Evolutionary conservation across 2,329 filamentous ascomycete genomes (phyloP).

Genomic region (Chrysoporthe cubensis): DNA sequence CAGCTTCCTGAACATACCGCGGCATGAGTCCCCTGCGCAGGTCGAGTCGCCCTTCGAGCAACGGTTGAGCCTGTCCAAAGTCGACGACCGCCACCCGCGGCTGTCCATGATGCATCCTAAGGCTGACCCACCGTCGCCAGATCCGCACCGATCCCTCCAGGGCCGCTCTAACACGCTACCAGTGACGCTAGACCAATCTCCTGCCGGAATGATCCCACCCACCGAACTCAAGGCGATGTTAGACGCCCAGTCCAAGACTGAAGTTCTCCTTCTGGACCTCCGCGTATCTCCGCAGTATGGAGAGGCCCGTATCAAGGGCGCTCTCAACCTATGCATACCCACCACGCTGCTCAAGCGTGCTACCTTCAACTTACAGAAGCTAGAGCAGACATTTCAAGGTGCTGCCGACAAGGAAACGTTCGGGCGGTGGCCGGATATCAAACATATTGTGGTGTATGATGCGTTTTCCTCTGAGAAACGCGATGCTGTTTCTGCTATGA

Average conservation of each 20-base stretch:
- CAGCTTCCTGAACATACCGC: slow-evolving; percentile 45
- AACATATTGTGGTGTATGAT: slow-evolving; percentile 87
- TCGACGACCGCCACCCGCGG: slow-evolving; percentile 57
- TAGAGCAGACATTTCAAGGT: slow-evolving; percentile 83
- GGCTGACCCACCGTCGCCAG: slow-evolving; percentile 45
- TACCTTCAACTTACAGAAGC: slow-evolving; percentile 85
- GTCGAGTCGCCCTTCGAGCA: slow-evolving; percentile 45
- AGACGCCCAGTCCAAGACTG: slow-evolving; percentile 42
- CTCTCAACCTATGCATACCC: slow-evolving; percentile 91
- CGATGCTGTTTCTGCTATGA: slow-evolving; percentile 78
- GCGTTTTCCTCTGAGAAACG: slow-evolving; percentile 74
- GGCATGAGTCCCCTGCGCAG: slow-evolving; percentile 50
- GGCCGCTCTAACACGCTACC: slow-evolving; percentile 55
- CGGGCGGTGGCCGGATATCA: slow-evolving; percentile 72
- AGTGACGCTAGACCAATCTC: slow-evolving; percentile 48
- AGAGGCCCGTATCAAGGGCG: slow-evolving; percentile 73
- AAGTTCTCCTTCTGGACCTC: slow-evolving; percentile 77
- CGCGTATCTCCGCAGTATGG: slow-evolving; percentile 84
- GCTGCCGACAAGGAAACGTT: slow-evolving; percentile 74
- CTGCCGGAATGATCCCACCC: slow-evolving; percentile 56
- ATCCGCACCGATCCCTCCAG: slow-evolving; percentile 37
- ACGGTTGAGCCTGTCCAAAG: slow-evolving; percentile 42
- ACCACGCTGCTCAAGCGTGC: slow-evolving; percentile 90
- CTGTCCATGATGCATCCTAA: slow-evolving; percentile 57
- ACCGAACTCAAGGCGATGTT: slow-evolving; percentile 61